phyloP scores from a whole-genome alignment of 441 rosid species.

The Arabidopsis lyrata region DNA sequence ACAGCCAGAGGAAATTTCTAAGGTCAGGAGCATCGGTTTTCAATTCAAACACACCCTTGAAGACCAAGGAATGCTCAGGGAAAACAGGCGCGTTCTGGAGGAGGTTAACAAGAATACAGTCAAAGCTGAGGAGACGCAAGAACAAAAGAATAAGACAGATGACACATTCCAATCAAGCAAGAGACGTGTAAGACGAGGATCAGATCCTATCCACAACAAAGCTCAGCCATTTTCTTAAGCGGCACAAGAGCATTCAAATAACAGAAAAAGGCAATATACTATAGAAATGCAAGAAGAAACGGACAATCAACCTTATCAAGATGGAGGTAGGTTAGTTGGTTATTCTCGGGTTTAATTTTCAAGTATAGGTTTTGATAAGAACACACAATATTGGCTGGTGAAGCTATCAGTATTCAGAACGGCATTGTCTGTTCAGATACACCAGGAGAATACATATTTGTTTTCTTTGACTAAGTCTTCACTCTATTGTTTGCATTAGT shows the following conservation, averaged over 20 bases:
- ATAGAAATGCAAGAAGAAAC: constrained; percentile 50
- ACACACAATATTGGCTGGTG: constrained; percentile 41
- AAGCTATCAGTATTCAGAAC: constrained; percentile 45
- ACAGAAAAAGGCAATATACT: constrained; percentile 46
- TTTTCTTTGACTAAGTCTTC: not conserved
- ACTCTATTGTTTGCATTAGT: no score
- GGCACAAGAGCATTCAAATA: constrained; percentile 46
- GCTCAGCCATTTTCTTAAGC: constrained; percentile 48
- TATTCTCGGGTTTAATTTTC: constrained; percentile 39
- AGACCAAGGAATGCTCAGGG: constrained; percentile 40
- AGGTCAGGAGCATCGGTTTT: constrained; percentile 49
- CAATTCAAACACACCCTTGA: constrained; percentile 47
- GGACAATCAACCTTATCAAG: constrained; percentile 43
- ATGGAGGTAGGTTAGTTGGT: constrained; percentile 50
- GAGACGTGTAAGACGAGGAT: constrained; percentile 82
- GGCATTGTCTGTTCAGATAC: constrained; percentile 48
- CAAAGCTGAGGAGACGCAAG: constrained; percentile 49
- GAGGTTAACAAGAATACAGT: constrained; percentile 48
- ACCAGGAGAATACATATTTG: constrained; percentile 42
- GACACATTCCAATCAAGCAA: constrained; percentile 75
- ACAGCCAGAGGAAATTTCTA: constrained; percentile 50
- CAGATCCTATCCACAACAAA: constrained; percentile 97
- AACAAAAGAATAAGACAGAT: constrained; percentile 43
- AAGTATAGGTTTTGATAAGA: constrained; percentile 44
- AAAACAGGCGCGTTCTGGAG: constrained; percentile 51